Percentiles rank a stretch among this genome's conserved stretches.
These are phyloP conservation scores for Penicillium freii DNA, from an alignment of 2,329 filamentous ascomycete genomes.

Conservation along the genomic window DNA sequence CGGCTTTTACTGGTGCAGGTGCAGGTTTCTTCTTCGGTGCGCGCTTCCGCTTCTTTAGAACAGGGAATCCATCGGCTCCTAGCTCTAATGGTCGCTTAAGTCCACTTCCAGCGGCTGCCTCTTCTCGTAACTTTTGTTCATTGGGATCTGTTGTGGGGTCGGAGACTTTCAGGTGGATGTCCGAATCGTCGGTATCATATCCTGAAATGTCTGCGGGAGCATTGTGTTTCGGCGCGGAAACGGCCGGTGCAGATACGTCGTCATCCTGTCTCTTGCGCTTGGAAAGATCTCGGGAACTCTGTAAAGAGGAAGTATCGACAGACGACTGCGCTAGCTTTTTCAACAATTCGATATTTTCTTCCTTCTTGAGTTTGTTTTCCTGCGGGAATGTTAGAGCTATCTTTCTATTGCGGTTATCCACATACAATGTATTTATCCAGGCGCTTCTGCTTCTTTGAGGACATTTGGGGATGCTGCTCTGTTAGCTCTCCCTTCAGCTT, in stretches of 20 bases:
- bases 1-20: constrained; percentile 27
- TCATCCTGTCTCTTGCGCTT: constrained; percentile 66
- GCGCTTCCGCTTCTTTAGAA: constrained; percentile 80
- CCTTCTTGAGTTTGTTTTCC: constrained; percentile 91
- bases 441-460: constrained; percentile 65
- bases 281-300: constrained; percentile 75
- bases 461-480: constrained; percentile 56
- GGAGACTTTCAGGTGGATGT: constrained; percentile 27
- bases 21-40: constrained; percentile 51
- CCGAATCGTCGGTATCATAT: constrained; percentile 37
- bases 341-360: constrained; percentile 81
- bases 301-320: constrained; percentile 77
- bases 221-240: constrained; percentile 21
- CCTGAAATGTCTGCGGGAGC: constrained; percentile 32
- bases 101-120: constrained; percentile 61
- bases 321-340: constrained; percentile 76
- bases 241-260: constrained; percentile 13
- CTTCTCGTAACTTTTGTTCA: constrained; percentile 52
- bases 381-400: constrained; percentile 30
- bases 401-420: constrained; percentile 5
- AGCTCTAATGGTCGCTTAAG: constrained; percentile 82
- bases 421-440: constrained; percentile 66
- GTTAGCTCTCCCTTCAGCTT: constrained; percentile 55
- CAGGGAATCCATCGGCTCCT: constrained; percentile 73
- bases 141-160: constrained; percentile 20